A percentile compares a stretch with the other conserved stretches of the same genome.
Conservation (phyloP, 176 grass and related monocot species). For the Lolium rigidum region DNA sequence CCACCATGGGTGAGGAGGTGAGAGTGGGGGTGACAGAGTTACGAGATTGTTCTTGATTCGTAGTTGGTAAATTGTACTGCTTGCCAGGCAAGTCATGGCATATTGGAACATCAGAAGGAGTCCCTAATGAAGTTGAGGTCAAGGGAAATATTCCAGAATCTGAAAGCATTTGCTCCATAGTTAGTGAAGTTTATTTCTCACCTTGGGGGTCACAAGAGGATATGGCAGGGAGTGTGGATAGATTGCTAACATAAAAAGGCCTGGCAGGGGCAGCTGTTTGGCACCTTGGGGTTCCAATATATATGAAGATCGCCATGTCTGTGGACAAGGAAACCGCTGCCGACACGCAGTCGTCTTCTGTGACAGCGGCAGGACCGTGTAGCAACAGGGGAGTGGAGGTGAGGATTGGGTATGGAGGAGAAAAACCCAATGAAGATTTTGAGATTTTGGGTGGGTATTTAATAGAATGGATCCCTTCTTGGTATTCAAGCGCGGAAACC, state of each 20-base stretch:
- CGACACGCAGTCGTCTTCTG: neutral
- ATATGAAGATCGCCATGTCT: slow-evolving; percentile 1
- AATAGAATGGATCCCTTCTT: neutral
- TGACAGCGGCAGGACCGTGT: neutral
- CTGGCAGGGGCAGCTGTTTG: neutral
- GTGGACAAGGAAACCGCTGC: neutral
- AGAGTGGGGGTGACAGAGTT: neutral
- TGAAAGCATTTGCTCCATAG: neutral
- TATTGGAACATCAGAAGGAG: neutral
- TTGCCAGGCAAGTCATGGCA: neutral
- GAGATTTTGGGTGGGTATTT: neutral
- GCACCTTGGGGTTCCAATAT: slow-evolving; percentile 7
- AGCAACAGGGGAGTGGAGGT: neutral
- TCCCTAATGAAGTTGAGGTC: neutral
- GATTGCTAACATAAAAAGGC: neutral
- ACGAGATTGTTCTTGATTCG: neutral
- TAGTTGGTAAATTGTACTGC: neutral
- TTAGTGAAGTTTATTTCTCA: neutral
- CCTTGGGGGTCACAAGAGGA: neutral
- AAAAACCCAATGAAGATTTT: neutral
- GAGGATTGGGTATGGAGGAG: neutral
- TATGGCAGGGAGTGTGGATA: slow-evolving; percentile 21
- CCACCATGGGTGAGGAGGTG: neutral
- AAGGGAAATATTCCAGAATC: neutral
- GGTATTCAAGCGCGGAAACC: neutral